These are phyloP conservation scores for Blastocystis sp. DNA, from an alignment of 352 stramenopile species.

Conservation along the genomic window DNA sequence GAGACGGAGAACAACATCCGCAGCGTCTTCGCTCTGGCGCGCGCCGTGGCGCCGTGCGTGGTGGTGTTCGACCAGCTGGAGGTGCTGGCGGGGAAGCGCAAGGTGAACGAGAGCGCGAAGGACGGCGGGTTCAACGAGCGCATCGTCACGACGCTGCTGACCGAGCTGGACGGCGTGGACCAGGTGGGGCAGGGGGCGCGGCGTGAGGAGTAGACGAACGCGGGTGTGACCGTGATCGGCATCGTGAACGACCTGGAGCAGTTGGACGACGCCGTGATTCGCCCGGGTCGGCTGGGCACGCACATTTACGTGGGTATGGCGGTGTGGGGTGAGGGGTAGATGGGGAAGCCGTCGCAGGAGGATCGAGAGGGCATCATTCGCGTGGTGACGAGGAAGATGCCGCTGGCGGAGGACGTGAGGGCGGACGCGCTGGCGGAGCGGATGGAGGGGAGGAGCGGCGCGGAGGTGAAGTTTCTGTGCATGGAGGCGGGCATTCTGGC, in stretches of 20 bases:
- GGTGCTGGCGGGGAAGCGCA: constrained; percentile 27
- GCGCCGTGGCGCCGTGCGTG: constrained; percentile 77
- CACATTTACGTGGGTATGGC: constrained; percentile 75
- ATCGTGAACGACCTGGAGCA: constrained; percentile 9
- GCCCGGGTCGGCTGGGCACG: constrained; percentile 80
- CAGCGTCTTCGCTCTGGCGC: constrained; percentile 78
- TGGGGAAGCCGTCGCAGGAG: constrained; percentile 73
- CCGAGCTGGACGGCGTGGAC: constrained; percentile 28
- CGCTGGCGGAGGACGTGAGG: constrained; percentile 75
- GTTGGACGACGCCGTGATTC: constrained; percentile 43
- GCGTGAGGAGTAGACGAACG: background rate
- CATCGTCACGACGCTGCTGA: constrained; percentile 40
- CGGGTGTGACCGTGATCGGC: constrained; percentile 41
- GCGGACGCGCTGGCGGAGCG: constrained; percentile 73
- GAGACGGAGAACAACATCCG: constrained; percentile 81
- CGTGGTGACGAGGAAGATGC: constrained; percentile 78
- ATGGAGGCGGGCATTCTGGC: constrained; percentile 26
- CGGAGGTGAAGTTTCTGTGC: constrained; percentile 13
- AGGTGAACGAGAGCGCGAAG: background rate
- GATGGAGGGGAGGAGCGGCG: constrained; percentile 38
- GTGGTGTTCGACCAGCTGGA: constrained; percentile 80
- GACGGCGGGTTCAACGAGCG: constrained; percentile 63
- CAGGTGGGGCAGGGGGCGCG: background rate
- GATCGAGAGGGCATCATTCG: constrained; percentile 76
- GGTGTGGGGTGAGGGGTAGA: constrained; percentile 73